Evolutionary conservation across 768 basidiomycete species (phyloP).

Genomic region (Clitopilus hobsonii): DNA sequence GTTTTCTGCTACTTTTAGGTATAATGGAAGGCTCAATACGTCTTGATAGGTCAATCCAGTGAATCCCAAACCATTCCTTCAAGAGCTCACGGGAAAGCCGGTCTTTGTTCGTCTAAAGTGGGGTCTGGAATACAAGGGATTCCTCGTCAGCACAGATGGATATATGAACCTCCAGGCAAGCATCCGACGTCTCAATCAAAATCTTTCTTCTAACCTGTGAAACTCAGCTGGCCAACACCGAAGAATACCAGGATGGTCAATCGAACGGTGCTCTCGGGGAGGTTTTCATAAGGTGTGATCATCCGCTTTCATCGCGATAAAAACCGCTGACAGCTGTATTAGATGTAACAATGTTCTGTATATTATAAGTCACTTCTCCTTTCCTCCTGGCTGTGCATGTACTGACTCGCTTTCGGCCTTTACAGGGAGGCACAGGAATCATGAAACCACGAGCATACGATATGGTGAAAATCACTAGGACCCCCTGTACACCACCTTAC

Average conservation of each 20-base stretch:
- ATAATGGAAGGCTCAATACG: slow-evolving; percentile 4
- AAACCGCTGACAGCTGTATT: slow-evolving; percentile 10
- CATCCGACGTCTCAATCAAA: slow-evolving; percentile 12
- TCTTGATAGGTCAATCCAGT: slow-evolving; percentile 76
- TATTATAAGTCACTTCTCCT: slow-evolving; percentile 65
- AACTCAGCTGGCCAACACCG: slow-evolving; percentile 91
- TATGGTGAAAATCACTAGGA: background rate
- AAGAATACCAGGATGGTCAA: slow-evolving; percentile 94
- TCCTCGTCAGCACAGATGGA: slow-evolving; percentile 96
- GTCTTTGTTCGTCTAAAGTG: slow-evolving; percentile 96
- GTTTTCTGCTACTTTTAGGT: slow-evolving; percentile 20
- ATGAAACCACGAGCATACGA: slow-evolving; percentile 11
- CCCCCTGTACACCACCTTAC: background rate
- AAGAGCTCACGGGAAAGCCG: slow-evolving; percentile 96
- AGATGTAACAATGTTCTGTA: slow-evolving; percentile 97
- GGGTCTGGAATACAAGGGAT: slow-evolving; percentile 99
- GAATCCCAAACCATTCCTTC: slow-evolving; percentile 98
- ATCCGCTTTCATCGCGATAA: background rate
- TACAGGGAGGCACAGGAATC: slow-evolving; percentile 74
- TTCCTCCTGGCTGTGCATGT: background rate
- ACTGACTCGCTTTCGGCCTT: slow-evolving; percentile 23
- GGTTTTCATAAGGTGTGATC: slow-evolving; percentile 89
- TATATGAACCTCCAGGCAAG: slow-evolving; percentile 99
- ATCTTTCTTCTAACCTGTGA: background rate
- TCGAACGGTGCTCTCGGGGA: slow-evolving; percentile 97